Evolutionary conservation across 2,329 filamentous ascomycete species (phyloP).

Genomic region (Teratosphaeria epicoccoides): DNA sequence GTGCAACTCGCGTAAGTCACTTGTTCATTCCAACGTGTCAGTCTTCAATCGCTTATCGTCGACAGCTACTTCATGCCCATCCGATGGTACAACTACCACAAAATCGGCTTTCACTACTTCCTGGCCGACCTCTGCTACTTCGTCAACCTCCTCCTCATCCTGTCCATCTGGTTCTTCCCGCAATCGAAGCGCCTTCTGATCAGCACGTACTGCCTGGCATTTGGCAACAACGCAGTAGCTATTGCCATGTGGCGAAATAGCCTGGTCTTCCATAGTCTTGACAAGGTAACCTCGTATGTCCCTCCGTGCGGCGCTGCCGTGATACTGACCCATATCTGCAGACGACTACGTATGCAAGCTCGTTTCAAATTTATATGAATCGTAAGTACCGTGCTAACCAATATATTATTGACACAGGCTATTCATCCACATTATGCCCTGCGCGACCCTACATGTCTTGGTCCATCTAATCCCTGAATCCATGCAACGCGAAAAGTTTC

Average conservation of each 20-base stretch:
- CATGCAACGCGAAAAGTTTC: constrained; percentile 60
- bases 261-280: constrained; percentile 93
- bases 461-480: constrained; percentile 67
- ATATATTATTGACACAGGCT: constrained; percentile 40
- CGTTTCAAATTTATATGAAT: not conserved
- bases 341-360: constrained; percentile 14
- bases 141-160: constrained; percentile 74
- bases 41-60: constrained; percentile 6
- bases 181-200: constrained; percentile 85
- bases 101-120: constrained; percentile 92
- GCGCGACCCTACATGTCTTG: constrained; percentile 81
- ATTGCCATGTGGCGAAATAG: constrained; percentile 99
- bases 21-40: not conserved
- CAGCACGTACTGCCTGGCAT: constrained; percentile 81
- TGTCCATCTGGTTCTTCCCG: constrained; percentile 85
- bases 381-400: not conserved
- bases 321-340: constrained; percentile 1
- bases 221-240: constrained; percentile 92
- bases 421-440: constrained; percentile 99
- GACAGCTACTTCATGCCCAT: constrained; percentile 89
- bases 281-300: constrained; percentile 76
- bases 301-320: not conserved
- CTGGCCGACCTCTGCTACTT: constrained; percentile 97
- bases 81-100: constrained; percentile 81
- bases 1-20: constrained; percentile 23